Conservation (phyloP, 306 rosid species). For the Begonia fuchsioides region DNA sequence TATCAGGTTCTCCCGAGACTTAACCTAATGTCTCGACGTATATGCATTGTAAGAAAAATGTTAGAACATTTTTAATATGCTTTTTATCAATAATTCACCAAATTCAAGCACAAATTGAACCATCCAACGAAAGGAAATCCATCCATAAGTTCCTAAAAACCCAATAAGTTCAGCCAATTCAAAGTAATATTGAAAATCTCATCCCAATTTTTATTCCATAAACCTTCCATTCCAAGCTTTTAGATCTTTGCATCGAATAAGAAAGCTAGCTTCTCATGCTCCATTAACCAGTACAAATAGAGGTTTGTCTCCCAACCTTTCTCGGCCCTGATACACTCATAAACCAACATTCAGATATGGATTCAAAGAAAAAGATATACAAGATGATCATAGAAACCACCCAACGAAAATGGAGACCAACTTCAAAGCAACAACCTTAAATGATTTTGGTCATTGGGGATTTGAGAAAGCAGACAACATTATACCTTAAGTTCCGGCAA, state of each 20-base stretch:
- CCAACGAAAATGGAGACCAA: neutral
- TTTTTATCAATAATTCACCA: too few species aligned
- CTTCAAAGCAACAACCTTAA: neutral
- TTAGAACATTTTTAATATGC: too few species aligned
- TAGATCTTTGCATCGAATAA: conserved; percentile 4
- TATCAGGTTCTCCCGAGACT: too few species aligned
- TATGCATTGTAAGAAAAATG: too few species aligned
- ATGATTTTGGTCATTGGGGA: neutral
- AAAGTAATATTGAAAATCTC: neutral
- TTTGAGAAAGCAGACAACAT: neutral
- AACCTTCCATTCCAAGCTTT: neutral
- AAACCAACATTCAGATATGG: neutral
- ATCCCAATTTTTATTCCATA: neutral
- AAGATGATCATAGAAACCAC: too few species aligned
- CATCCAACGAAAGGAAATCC: too few species aligned
- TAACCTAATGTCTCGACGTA: too few species aligned
- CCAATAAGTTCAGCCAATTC: neutral
- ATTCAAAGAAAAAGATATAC: neutral
- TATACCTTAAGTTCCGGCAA: conserved; percentile 79
- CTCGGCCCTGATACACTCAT: conserved; percentile 60
- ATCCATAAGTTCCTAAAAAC: too few species aligned
- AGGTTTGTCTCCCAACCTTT: conserved; percentile 46
- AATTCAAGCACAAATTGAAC: too few species aligned
- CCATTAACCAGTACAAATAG: conserved; percentile 59
- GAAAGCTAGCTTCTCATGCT: conserved; percentile 15